Percentiles rank a stretch among this genome's conserved stretches.
Evolutionary conservation across 768 basidiomycete species (phyloP).

Genomic region (Tylopilus sp.): DNA sequence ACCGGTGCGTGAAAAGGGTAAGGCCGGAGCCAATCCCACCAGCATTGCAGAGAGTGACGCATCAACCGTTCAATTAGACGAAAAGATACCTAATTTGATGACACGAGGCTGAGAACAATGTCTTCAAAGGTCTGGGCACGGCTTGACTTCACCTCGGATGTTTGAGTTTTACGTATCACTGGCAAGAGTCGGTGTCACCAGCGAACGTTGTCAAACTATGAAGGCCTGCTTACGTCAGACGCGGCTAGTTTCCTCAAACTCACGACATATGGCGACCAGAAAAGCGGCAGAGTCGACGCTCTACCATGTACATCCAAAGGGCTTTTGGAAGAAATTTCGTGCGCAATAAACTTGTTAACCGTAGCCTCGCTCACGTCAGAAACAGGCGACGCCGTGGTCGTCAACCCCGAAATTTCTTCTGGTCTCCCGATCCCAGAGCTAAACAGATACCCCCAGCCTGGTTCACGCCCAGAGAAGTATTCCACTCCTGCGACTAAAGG

Average conservation of each 20-base stretch:
- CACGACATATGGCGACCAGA: conserved; percentile 63
- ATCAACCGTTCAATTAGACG: background rate
- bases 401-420: conserved; percentile 88
- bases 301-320: conserved; percentile 85
- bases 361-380: conserved; percentile 3
- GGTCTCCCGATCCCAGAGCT: conserved; percentile 75
- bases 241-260: conserved; percentile 6
- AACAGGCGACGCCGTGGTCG: conserved; percentile 75
- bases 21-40: background rate
- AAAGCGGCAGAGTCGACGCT: conserved; percentile 84
- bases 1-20: background rate
- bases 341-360: conserved; percentile 29
- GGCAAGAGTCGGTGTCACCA: too few species aligned
- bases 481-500: conserved; percentile 88
- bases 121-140: background rate
- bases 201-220: background rate
- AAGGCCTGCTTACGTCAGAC: conserved; percentile 17
- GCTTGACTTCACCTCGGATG: background rate
- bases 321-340: conserved; percentile 98
- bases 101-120: background rate
- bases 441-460: conserved; percentile 84
- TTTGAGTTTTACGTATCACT: too few species aligned
- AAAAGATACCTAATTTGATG: background rate
- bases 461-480: conserved; percentile 82
- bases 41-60: background rate